Evolutionary conservation across 2,329 filamentous ascomycete genomes (phyloP).

Genomic region (Tricladium varicosporioides): DNA sequence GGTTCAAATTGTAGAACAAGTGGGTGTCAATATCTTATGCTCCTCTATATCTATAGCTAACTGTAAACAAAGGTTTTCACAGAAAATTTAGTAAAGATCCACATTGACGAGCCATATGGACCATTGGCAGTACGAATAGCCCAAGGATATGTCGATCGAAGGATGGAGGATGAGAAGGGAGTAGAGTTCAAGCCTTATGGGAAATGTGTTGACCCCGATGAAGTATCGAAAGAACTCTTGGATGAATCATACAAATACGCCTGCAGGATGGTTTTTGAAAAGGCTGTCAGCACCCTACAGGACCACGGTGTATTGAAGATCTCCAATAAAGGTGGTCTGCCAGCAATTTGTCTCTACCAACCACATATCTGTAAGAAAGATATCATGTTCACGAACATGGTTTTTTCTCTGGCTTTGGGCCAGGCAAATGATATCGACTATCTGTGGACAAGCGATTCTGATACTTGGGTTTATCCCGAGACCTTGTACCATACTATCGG

Average conservation of each 20-base stretch:
- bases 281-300: conserved; percentile 8
- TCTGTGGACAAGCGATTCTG: conserved; percentile 38
- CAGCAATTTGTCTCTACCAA: conserved; percentile 34
- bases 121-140: conserved; percentile 16
- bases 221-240: conserved; percentile 8
- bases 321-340: background rate
- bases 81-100: conserved; percentile 14
- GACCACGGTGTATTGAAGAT: conserved; percentile 11
- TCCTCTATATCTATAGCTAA: background rate
- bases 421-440: conserved; percentile 35
- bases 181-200: background rate
- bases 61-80: conserved; percentile 13
- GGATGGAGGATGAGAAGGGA: conserved; percentile 9
- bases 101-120: conserved; percentile 18
- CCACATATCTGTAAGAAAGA: conserved; percentile 40
- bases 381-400: conserved; percentile 39
- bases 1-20: conserved; percentile 18
- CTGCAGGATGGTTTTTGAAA: conserved; percentile 12
- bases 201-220: conserved; percentile 2
- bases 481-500: conserved; percentile 27
- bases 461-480: conserved; percentile 23
- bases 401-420: conserved; percentile 35
- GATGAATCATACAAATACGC: conserved; percentile 15
- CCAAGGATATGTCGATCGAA: conserved; percentile 13
- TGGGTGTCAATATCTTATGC: background rate